A percentile compares a stretch with the other conserved stretches of the same genome.
phyloP scores from a whole-genome alignment of 345 rosid species.

The Noccaea caerulescens region DNA sequence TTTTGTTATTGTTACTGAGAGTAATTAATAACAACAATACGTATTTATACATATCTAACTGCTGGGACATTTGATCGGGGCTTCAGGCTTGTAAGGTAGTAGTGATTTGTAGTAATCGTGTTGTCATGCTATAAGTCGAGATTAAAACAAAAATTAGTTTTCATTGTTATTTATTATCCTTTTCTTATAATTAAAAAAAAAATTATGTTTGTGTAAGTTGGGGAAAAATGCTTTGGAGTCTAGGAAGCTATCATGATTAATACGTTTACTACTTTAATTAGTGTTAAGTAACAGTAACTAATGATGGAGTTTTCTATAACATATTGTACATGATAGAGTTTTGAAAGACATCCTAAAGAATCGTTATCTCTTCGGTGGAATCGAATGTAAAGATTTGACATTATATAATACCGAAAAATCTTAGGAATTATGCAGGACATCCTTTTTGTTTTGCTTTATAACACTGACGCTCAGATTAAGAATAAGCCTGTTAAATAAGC shows the following conservation, averaged over 20 bases:
- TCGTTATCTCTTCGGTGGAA: slow-evolving; percentile 25
- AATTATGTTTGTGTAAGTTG: not conserved
- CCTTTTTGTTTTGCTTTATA: slow-evolving; percentile 17
- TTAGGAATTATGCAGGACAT: slow-evolving; percentile 1
- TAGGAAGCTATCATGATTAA: slow-evolving; percentile 2
- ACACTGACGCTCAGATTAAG: slow-evolving; percentile 36
- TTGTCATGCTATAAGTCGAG: not conserved
- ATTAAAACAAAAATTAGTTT: no score
- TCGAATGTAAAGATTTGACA: slow-evolving; percentile 33
- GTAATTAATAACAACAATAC: not conserved
- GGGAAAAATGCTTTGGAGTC: not conserved
- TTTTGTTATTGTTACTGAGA: not conserved
- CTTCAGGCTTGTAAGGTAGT: no score
- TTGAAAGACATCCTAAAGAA: slow-evolving; percentile 22
- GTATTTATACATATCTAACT: not conserved
- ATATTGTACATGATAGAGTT: slow-evolving; percentile 14
- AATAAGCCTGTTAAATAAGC: slow-evolving; percentile 8
- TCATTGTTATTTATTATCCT: no score
- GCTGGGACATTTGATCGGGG: not conserved
- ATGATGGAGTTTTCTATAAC: slow-evolving; percentile 6
- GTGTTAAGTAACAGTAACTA: slow-evolving; percentile 27
- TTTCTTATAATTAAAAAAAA: no score
- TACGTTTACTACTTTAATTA: not conserved
- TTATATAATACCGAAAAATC: slow-evolving; percentile 1
- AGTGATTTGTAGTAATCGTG: not conserved